Base-by-base conservation (phyloP, 2,329 filamentous ascomycete species). In the Nemania abortiva region DNA sequence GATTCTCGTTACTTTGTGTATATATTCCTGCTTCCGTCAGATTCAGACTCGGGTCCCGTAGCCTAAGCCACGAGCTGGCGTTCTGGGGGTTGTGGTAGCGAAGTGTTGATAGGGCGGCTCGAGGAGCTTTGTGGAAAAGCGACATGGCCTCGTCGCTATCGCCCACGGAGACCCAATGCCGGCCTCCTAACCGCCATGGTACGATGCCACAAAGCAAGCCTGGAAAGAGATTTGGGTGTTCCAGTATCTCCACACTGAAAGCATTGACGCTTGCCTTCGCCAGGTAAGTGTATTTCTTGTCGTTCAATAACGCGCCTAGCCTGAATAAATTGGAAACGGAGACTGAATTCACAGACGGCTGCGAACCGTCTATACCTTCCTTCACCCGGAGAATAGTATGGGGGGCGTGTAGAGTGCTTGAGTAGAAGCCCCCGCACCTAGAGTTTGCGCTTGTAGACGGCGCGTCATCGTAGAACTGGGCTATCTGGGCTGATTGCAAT, bases 221-320 rank as follows among this genome's bases (percentile, higher is more conserved):
- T 0, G 93, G 91, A 81, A 97, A 98, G 1, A 98, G 85, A 85
- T 96, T 97, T 0, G 96, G 94, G 75, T 98, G 94, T 79, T 98
- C 94, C 77, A 97, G 85, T 74, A 97, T 90, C 82, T 99, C 96
- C 0, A 92, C 91, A 74, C 97, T 93, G 74, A 99, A 99, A 0
- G 94, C 93, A 68, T 90, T 89, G 70, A 95, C 89, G 0, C 94
- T 96, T 73, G 92, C 88, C 59, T 88, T 87, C 0, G 94, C 94
- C 59, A 90, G 85, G 60, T 84, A 83, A 0, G 85, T 85, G 76
- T 93, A 95, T 2, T 81, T 79, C 1, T 89, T 82, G 71, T 93
- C 89, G 55, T 89, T 87, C 0, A 97, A 84, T 1, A 97, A 79
- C 6, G 87, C 86, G 13, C 89, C 89, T 3, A 98, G 87, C 0